Evolutionary conservation across 2,329 filamentous ascomycete genomes (phyloP).

Genomic region (Waltergamsia citrina): DNA sequence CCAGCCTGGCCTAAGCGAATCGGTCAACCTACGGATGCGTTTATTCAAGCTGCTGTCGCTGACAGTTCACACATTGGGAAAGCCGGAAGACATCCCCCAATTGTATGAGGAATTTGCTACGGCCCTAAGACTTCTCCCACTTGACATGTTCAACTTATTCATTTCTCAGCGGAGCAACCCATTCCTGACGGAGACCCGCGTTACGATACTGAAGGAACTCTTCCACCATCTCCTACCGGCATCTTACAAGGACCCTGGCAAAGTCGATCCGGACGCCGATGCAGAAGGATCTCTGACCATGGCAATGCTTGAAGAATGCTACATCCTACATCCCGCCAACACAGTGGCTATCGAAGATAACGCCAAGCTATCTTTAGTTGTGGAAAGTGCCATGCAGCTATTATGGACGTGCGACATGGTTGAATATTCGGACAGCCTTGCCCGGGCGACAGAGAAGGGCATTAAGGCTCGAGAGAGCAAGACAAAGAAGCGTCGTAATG

Average conservation of each 20-base stretch:
- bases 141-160: conserved; percentile 48
- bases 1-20: conserved; percentile 32
- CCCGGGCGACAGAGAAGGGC: conserved; percentile 31
- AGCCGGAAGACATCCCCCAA: conserved; percentile 31
- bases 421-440: conserved; percentile 24
- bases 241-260: conserved; percentile 28
- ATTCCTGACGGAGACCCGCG: conserved; percentile 26
- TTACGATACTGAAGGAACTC: conserved; percentile 35
- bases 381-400: conserved; percentile 56
- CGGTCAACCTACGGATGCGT: conserved; percentile 52
- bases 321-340: conserved; percentile 56
- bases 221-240: conserved; percentile 33
- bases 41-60: conserved; percentile 48
- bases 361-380: conserved; percentile 58
- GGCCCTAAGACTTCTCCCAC: conserved; percentile 46
- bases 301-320: conserved; percentile 45
- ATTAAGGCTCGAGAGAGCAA: conserved; percentile 39
- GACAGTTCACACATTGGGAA: conserved; percentile 33
- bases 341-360: conserved; percentile 55
- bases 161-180: conserved; percentile 24
- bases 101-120: conserved; percentile 52
- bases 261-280: conserved; percentile 24
- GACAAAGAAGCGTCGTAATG: conserved; percentile 28
- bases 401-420: conserved; percentile 27
- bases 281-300: conserved; percentile 28